Conservation (phyloP, 139 green algal species). For the Chara braunii region DNA sequence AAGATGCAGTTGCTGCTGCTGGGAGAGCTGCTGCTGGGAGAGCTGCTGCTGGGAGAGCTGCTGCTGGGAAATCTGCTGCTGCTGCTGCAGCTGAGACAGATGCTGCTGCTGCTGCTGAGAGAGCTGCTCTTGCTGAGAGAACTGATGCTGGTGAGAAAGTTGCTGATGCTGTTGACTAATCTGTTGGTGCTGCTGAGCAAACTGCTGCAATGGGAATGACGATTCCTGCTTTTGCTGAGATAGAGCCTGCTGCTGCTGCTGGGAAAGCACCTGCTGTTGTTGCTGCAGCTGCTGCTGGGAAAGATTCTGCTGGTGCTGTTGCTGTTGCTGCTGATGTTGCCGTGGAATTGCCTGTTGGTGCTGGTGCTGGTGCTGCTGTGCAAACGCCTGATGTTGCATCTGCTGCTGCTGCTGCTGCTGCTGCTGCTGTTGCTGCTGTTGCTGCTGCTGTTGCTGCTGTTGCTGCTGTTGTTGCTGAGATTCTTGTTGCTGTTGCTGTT, state of each 20-base stretch:
- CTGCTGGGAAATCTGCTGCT: slow-evolving; percentile 7
- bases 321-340: too few species aligned
- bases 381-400: not conserved
- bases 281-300: slow-evolving; percentile 25
- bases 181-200: slow-evolving; percentile 17
- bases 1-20: slow-evolving; percentile 17
- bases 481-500: slow-evolving; percentile 31
- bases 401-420: slow-evolving; percentile 28
- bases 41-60: slow-evolving; percentile 1
- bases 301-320: too few species aligned
- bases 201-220: not conserved
- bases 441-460: slow-evolving; percentile 21
- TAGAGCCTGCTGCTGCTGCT: slow-evolving; percentile 21
- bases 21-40: slow-evolving; percentile 7
- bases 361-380: not conserved
- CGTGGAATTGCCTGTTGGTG: too few species aligned
- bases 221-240: slow-evolving; percentile 27
- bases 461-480: slow-evolving; percentile 17
- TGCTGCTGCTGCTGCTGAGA: not conserved
- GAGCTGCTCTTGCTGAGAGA: not conserved
- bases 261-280: not conserved
- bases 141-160: slow-evolving; percentile 24
- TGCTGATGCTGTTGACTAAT: slow-evolving; percentile 16
- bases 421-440: slow-evolving; percentile 23
- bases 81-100: not conserved